These are phyloP conservation scores for Chrysochromulina parva DNA, from an alignment of 78 protist genomes.

Conservation along the genomic window DNA sequence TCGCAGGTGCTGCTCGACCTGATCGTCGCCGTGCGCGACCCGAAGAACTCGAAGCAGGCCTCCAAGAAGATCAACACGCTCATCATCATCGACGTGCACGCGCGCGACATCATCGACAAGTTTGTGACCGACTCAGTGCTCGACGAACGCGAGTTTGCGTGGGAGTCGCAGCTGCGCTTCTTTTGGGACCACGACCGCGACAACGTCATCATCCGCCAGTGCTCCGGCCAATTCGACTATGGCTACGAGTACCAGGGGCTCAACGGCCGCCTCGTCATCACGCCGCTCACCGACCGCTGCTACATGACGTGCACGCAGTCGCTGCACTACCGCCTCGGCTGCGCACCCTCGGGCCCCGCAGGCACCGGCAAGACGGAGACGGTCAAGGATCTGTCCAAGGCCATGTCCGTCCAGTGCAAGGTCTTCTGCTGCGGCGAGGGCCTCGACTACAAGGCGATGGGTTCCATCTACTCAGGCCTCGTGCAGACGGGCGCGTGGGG, in stretches of 20 bases:
- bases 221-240: slow-evolving; percentile 77
- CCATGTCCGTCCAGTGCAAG: slow-evolving; percentile 71
- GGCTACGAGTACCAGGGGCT: slow-evolving; percentile 94
- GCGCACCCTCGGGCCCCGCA: slow-evolving; percentile 95
- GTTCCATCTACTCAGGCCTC: slow-evolving; percentile 73
- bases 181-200: slow-evolving; percentile 73
- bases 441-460: slow-evolving; percentile 85
- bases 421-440: slow-evolving; percentile 91
- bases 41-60: not conserved
- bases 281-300: slow-evolving; percentile 90
- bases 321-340: slow-evolving; percentile 78
- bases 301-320: slow-evolving; percentile 82
- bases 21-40: slow-evolving; percentile 52
- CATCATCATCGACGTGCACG: slow-evolving; percentile 90
- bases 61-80: slow-evolving; percentile 83
- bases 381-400: slow-evolving; percentile 89
- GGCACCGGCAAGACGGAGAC: slow-evolving; percentile 98
- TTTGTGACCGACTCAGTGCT: slow-evolving; percentile 86
- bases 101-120: slow-evolving; percentile 83
- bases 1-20: slow-evolving; percentile 61
- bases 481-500: slow-evolving; percentile 93
- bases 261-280: slow-evolving; percentile 86
- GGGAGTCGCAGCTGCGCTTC: slow-evolving; percentile 92
- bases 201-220: slow-evolving; percentile 67
- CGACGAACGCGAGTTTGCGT: slow-evolving; percentile 85